Evolutionary conservation across 768 basidiomycete species (phyloP).

Genomic region (Crepidotus variabilis): DNA sequence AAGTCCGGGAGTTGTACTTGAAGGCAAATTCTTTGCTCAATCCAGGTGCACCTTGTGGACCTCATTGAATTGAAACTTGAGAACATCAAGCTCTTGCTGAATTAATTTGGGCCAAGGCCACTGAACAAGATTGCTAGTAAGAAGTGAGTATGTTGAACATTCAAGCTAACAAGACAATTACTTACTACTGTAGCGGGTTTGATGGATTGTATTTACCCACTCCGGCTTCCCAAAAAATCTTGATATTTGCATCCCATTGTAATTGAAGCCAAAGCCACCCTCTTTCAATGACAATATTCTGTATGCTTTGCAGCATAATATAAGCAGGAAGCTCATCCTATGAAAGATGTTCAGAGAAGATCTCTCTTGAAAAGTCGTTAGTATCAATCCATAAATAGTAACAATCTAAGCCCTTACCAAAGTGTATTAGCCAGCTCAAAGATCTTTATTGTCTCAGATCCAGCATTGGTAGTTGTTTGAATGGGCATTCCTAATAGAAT

Average conservation of each 20-base stretch:
- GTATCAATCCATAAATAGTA: neutral
- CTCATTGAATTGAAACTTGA: slow-evolving; percentile 14
- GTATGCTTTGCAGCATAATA: slow-evolving; percentile 14
- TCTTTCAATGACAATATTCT: slow-evolving; percentile 16
- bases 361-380: slow-evolving; percentile 3
- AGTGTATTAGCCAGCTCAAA: slow-evolving; percentile 16
- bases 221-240: slow-evolving; percentile 10
- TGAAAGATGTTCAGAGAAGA: slow-evolving; percentile 6
- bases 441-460: slow-evolving; percentile 9
- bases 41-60: slow-evolving; percentile 13
- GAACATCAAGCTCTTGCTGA: slow-evolving; percentile 9
- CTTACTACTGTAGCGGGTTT: slow-evolving; percentile 11
- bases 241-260: slow-evolving; percentile 16
- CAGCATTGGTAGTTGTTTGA: slow-evolving; percentile 16
- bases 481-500: slow-evolving; percentile 15
- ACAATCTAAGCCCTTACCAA: slow-evolving; percentile 6
- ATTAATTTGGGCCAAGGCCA: slow-evolving; percentile 18
- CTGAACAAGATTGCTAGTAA: slow-evolving; percentile 8
- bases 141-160: neutral
- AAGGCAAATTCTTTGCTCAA: slow-evolving; percentile 15
- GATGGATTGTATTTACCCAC: slow-evolving; percentile 10
- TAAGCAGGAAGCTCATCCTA: slow-evolving; percentile 14
- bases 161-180: neutral
- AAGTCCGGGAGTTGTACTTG: slow-evolving; percentile 18
- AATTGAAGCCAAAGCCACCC: slow-evolving; percentile 17